phyloP scores from a whole-genome alignment of 2,329 filamentous ascomycete species.

The Passalora sequoiae region DNA sequence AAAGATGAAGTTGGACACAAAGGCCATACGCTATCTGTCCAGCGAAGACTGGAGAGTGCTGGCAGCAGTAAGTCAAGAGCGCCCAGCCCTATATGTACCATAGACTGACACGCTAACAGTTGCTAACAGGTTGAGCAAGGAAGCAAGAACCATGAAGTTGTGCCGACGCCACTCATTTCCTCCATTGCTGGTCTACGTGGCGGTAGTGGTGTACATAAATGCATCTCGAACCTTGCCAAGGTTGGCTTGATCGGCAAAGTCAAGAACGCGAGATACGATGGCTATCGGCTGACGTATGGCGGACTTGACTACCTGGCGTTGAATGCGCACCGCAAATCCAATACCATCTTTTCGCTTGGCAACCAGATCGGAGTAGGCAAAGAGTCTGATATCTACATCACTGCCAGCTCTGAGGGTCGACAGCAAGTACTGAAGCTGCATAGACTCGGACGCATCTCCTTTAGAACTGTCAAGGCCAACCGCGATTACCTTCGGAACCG shows the following conservation, averaged over 20 bases:
- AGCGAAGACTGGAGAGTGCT: slow-evolving; percentile 93
- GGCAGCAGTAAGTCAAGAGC: slow-evolving; percentile 63
- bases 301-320: slow-evolving; percentile 96
- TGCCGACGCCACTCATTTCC: slow-evolving; percentile 83
- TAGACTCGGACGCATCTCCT: slow-evolving; percentile 88
- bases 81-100: slow-evolving; percentile 4
- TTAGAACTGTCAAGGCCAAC: slow-evolving; percentile 92
- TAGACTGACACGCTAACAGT: slow-evolving; percentile 16
- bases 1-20: slow-evolving; percentile 92
- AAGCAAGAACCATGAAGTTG: slow-evolving; percentile 94
- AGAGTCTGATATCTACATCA: slow-evolving; percentile 94
- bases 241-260: slow-evolving; percentile 83
- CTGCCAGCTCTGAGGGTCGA: slow-evolving; percentile 69
- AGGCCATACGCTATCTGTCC: slow-evolving; percentile 85
- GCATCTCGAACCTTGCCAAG: slow-evolving; percentile 88
- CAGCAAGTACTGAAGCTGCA: slow-evolving; percentile 94
- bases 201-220: slow-evolving; percentile 68
- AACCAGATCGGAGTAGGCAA: slow-evolving; percentile 95
- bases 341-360: slow-evolving; percentile 83
- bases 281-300: slow-evolving; percentile 93
- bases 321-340: slow-evolving; percentile 76
- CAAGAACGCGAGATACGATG: slow-evolving; percentile 95
- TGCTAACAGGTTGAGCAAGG: slow-evolving; percentile 74
- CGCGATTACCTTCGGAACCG: slow-evolving; percentile 87
- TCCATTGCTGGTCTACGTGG: slow-evolving; percentile 76